Conservation (phyloP, 192 early-diverging fungal genomes). For the Coemansia sp. region DNA sequence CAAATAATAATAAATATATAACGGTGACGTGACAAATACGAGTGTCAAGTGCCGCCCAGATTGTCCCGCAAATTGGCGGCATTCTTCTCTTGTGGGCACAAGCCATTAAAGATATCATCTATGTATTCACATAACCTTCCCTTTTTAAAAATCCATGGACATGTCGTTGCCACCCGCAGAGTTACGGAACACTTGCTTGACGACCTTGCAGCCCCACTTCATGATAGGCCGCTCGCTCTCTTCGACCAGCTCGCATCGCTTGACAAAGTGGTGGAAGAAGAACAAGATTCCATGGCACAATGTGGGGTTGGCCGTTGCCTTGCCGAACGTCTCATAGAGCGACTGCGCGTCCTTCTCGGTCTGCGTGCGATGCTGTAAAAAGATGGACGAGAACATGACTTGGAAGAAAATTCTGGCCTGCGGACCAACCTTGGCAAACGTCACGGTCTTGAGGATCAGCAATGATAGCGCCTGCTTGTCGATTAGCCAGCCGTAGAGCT, state of each 20-base stretch:
- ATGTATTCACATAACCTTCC: not conserved
- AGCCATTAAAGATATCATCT: not conserved
- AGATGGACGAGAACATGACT: slow-evolving; percentile 71
- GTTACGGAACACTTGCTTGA: slow-evolving; percentile 65
- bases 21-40: no score
- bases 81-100: not conserved
- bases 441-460: slow-evolving; percentile 69
- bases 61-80: not conserved
- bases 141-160: slow-evolving; percentile 2
- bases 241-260: slow-evolving; percentile 61
- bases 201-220: slow-evolving; percentile 68
- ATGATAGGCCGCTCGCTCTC: slow-evolving; percentile 71
- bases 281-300: slow-evolving; percentile 84
- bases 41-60: not conserved
- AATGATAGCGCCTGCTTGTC: slow-evolving; percentile 72
- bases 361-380: slow-evolving; percentile 63
- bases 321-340: slow-evolving; percentile 62
- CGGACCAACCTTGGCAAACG: slow-evolving; percentile 69
- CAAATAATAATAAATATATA: not conserved
- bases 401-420: slow-evolving; percentile 72
- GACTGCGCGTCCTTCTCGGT: slow-evolving; percentile 59
- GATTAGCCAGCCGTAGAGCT: slow-evolving; percentile 84
- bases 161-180: slow-evolving; percentile 14
- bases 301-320: slow-evolving; percentile 63
- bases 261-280: slow-evolving; percentile 81